phyloP scores from a whole-genome alignment of 768 basidiomycete genomes.

The Tulasnella sp. region DNA sequence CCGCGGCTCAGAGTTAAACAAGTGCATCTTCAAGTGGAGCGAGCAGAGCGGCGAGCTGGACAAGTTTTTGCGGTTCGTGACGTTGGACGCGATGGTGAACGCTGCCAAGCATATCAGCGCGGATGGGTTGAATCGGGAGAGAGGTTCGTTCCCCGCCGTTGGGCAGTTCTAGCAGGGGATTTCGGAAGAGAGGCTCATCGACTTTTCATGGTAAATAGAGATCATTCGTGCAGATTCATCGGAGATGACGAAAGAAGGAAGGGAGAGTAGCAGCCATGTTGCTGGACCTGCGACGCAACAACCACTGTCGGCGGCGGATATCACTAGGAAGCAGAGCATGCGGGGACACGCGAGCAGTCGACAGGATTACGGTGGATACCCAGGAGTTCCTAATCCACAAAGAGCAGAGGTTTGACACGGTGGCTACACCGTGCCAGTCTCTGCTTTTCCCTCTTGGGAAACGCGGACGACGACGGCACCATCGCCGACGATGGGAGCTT shows the following conservation, averaged over 20 bases:
- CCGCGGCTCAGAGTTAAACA: constrained; percentile 18
- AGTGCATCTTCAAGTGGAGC: constrained; percentile 22
- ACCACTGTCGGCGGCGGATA: neutral
- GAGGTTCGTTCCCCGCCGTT: neutral
- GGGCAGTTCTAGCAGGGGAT: neutral
- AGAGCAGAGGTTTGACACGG: neutral
- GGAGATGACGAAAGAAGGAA: neutral
- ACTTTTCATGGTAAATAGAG: neutral
- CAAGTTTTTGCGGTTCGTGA: constrained; percentile 20
- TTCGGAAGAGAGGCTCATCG: neutral
- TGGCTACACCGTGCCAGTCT: neutral
- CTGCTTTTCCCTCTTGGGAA: neutral
- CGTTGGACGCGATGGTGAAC: constrained; percentile 21
- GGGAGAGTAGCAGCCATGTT: neutral
- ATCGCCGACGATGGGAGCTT: neutral
- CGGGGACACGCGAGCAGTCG: neutral
- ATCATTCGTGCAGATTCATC: neutral
- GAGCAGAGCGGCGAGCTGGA: constrained; percentile 10
- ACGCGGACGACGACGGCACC: neutral
- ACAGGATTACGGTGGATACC: neutral
- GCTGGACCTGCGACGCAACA: neutral
- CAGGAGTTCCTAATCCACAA: neutral
- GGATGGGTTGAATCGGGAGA: constrained; percentile 9
- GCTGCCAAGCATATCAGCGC: constrained; percentile 22
- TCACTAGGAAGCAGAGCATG: neutral